Evolutionary conservation across 768 basidiomycete genomes (phyloP).

Genomic region (Austroboletus eburneus): DNA sequence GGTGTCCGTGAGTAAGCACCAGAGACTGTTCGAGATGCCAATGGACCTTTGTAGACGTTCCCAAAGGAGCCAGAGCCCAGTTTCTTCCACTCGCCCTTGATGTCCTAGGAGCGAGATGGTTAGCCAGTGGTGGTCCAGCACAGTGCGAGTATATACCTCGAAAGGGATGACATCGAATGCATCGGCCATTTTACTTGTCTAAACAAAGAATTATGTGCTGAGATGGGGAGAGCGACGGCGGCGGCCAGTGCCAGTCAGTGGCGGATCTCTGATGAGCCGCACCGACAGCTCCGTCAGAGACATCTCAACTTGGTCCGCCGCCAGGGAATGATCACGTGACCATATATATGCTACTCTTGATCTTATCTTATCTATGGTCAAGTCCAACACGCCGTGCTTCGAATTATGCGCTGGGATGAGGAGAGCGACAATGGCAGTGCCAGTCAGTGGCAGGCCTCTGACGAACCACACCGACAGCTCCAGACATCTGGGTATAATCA

Average conservation of each 20-base stretch:
- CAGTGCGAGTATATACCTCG: slow-evolving; percentile 51
- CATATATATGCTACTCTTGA: not conserved
- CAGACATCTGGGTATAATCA: slow-evolving; percentile 12
- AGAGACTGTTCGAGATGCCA: slow-evolving; percentile 7
- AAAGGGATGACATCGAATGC: slow-evolving; percentile 87
- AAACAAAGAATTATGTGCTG: not conserved
- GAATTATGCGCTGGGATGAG: not conserved
- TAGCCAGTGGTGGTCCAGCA: not conserved
- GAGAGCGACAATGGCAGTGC: slow-evolving; percentile 2
- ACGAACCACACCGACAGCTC: not conserved
- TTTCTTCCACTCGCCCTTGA: slow-evolving; percentile 84
- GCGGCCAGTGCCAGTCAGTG: not conserved
- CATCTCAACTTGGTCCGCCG: slow-evolving; percentile 13
- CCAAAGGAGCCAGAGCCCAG: slow-evolving; percentile 92
- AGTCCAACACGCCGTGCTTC: slow-evolving; percentile 2
- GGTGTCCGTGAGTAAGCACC: slow-evolving; percentile 2
- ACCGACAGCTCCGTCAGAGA: not conserved
- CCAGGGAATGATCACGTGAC: slow-evolving; percentile 23
- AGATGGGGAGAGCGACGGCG: slow-evolving; percentile 1
- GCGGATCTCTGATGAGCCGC: not conserved
- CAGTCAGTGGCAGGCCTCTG: not conserved
- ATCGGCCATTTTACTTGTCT: slow-evolving; percentile 42
- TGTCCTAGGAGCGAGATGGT: slow-evolving; percentile 50
- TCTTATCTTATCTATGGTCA: slow-evolving; percentile 13
- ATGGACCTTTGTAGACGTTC: slow-evolving; percentile 73